Evolutionary conservation across 768 basidiomycete genomes (phyloP), one percentile per base, ranked within the genome.

Genomic region (Lactifluus subvellereus): DNA sequence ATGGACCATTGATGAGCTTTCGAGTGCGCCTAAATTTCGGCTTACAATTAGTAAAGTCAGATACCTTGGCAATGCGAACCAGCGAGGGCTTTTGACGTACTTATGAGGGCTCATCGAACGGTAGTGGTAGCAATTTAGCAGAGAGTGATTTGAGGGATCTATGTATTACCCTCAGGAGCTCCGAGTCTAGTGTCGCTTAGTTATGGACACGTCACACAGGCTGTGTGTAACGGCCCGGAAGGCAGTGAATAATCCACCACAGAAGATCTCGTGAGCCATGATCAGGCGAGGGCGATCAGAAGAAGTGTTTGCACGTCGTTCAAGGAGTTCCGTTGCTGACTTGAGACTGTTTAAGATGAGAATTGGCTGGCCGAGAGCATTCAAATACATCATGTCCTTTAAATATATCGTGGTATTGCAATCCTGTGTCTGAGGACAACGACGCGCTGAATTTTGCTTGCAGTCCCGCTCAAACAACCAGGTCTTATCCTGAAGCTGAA

Each of bases 311-410:
- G 65, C 61, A 18, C 74, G 72, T 50, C 73, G 73, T 33, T 77
- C 76, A 18, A 79, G 69, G 7, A 80, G 69, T 9, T 80, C 80
- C 6, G 57, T 52, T 4, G 71, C 74, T 16, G 70, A 67, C 43
- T 69, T 69, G 42, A 69, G 68, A 22, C 67, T 69, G 65, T 75
- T 77, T 11, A 75, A 63, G 8, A 76, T 67, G 35, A 76, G 48
- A 16, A 73, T n/a, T 9, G 57, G 57, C 22, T 58, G 33, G 20
- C 57, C 57, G 32, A 50, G 13, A 22, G 35, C 30, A 35, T 10
- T 47, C 33, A 58, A 33, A 35, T 42, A 58, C 48, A 58, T 7
- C 30, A 58, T 22, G 20, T 58, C 57, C 32, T 33, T 32, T 58
- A 16, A 9, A n/a, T 49, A 20, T 2, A 4, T 9, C 20, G 33